Base-by-base conservation (phyloP, 768 basidiomycete genomes). In the Leucocoprinus leucothites region DNA sequence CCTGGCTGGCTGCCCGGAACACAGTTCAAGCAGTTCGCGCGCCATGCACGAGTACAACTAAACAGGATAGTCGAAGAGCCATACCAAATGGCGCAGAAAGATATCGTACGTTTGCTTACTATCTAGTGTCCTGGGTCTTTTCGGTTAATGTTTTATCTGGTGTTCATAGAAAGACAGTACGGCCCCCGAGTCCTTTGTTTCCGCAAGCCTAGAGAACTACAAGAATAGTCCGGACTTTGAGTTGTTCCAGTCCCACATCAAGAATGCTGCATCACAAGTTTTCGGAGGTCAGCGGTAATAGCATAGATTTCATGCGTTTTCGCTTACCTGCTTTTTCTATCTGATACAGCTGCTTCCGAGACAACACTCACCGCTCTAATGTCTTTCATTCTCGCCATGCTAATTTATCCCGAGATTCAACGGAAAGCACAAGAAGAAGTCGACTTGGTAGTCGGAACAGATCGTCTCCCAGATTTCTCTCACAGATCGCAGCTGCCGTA, bases 401-500 rank as follows among this genome's bases (percentile, higher is more conserved):
- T 63, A 0, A 55, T 55, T 5, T 46, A 66, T 38, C 67, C 69
- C n/a, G 65, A 65, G 4, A 56, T 67, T 0, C 64, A 67, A 43
- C 56, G 50, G 24, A 56, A 51, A 19, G 70, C 66, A 1, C 76
- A 58, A 60, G 45, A 54, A 49, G 63, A 73, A 49, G 57, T 73
- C 8, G 69, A 71, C 51, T 28, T 48, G 1, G 48, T 65, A 0
- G 43, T 69, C 11, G 58, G 51, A 3, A 24, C 44, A 28, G 58
- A 57, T 11, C 59, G 61, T 5, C 51, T 69, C 3, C 68, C 67
- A 1, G 53, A 56, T 28, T 68, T 69, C 40, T 53, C 56, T 2
- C 64, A 69, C 21, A n/a, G 47, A 31, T 21, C 48, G 1, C 46
- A 49, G 2, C 43, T 67, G 2, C 63, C 66, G 0, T 66, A 65